Base-by-base conservation (phyloP, 495 filamentous ascomycete species). In the Venustampulla echinocandica region DNA sequence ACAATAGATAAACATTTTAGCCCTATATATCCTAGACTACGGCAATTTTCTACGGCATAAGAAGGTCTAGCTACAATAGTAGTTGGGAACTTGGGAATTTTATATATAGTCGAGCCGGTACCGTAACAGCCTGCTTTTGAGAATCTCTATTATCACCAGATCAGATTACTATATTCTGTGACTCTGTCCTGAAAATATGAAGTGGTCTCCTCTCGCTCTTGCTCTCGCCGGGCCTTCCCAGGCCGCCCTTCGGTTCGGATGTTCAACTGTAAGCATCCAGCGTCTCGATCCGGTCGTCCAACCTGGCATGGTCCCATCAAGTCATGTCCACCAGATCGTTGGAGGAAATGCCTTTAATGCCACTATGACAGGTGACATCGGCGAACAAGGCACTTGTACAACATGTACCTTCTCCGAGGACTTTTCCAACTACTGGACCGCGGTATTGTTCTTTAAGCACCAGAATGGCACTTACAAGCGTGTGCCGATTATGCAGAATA, bases 361-460 rank as follows among this genome's bases (percentile, higher is more conserved):
- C 3, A 6, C 4, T 23, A 40, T 40, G 18, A 37, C 7, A 37
- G 10, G 10, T 10, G 37, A 40, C 22, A 20, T 22, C n/a, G 10
- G 15, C 4, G 18, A 40, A n/a, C 10, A 40, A 22, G 10, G 15
- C 18, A 40, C 15, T 19, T 40, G 37, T 17, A 40, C 37, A 23
- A 21, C 37, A 40, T 40, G 37, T 22, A 40, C 37, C 17, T 40
- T 21, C n/a, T 4, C 37, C 4, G 37, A 40, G 10, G 43, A 46
- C 28, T 59, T 76, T 42, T 81, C 75, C 50, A 83, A 77, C 59
- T 87, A 87, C 64, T 87, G 83, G 84, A 72, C 75, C 4, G 78
- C 84, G 2, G 62, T 57, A 44, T 61, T 87, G 3, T 84, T 75
- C 58, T 84, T 74, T 60, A 68, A 73, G 25, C 68, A 70, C 11